Conservation (phyloP, 805 yeast genomes). For the Saccharomyces jurei region DNA sequence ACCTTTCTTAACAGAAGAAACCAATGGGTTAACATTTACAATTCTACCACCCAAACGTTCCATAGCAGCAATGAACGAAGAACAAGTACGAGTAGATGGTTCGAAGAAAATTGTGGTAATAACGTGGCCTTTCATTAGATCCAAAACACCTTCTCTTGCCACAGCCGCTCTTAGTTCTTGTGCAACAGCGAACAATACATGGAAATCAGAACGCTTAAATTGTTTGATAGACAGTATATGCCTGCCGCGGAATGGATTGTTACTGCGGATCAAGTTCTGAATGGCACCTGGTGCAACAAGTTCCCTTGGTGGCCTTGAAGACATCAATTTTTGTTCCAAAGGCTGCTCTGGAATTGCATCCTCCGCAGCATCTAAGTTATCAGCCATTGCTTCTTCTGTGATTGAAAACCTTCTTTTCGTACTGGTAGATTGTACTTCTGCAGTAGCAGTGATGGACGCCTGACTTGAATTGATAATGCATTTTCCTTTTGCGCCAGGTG, state of each 20-base stretch:
- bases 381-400: slow-evolving; percentile 35
- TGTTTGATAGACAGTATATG: slow-evolving; percentile 84
- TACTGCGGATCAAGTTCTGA: slow-evolving; percentile 62
- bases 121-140: slow-evolving; percentile 80
- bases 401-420: slow-evolving; percentile 44
- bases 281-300: slow-evolving; percentile 74
- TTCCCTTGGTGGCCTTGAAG: slow-evolving; percentile 64
- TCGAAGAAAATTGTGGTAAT: slow-evolving; percentile 94
- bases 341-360: slow-evolving; percentile 52
- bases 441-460: slow-evolving; percentile 27
- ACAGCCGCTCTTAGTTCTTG: slow-evolving; percentile 96
- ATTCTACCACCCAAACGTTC: slow-evolving; percentile 98
- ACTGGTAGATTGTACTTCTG: slow-evolving; percentile 33
- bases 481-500: slow-evolving; percentile 53
- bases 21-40: slow-evolving; percentile 71
- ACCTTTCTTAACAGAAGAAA: slow-evolving; percentile 96
- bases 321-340: slow-evolving; percentile 45
- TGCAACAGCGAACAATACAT: slow-evolving; percentile 89
- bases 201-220: slow-evolving; percentile 81
- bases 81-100: slow-evolving; percentile 94
- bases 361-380: slow-evolving; percentile 36
- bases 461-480: slow-evolving; percentile 42
- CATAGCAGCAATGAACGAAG: slow-evolving; percentile 99
- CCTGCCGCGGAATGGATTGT: slow-evolving; percentile 86
- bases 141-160: slow-evolving; percentile 91